These are phyloP conservation scores for Fistulinella prunicolor DNA, from an alignment of 768 basidiomycete species.

Conservation along the genomic window DNA sequence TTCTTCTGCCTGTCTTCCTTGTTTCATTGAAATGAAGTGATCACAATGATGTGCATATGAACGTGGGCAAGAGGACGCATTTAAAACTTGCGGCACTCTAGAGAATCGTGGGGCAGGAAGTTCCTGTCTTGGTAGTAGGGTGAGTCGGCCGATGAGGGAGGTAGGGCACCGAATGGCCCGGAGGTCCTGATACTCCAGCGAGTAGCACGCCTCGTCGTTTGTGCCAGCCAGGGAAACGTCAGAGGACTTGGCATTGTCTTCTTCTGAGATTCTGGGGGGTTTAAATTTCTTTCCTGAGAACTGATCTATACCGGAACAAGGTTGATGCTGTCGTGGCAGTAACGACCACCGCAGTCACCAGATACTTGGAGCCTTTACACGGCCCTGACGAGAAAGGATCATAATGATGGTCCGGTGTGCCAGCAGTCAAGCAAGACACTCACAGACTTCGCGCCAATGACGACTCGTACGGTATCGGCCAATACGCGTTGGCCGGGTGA, in stretches of 20 bases:
- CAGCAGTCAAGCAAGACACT: constrained; percentile 2
- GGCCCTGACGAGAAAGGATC: no score
- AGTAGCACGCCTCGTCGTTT: no score
- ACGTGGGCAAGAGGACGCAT: constrained; percentile 1
- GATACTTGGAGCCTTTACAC: no score
- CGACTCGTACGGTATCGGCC: constrained; percentile 10
- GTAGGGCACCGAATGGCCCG: no score
- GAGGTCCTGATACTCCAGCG: no score
- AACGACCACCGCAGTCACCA: constrained; percentile 13
- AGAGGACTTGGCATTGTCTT: no score
- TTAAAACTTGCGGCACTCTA: constrained; percentile 11
- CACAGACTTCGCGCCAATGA: background rate
- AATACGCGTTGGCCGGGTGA: constrained; percentile 8
- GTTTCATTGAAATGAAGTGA: constrained; percentile 26
- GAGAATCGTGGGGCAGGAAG: background rate
- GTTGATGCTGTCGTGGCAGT: constrained; percentile 1
- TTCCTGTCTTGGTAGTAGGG: constrained; percentile 4
- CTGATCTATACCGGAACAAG: constrained; percentile 4
- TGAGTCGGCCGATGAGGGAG: background rate
- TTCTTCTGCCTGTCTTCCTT: constrained; percentile 11
- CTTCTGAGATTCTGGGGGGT: background rate
- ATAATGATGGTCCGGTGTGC: constrained; percentile 5
- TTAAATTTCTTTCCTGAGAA: constrained; percentile 15
- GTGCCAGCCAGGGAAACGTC: no score
- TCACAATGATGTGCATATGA: constrained; percentile 3